Evolutionary conservation across 176 grass and related monocot species (phyloP).

Genomic region (barley (Hordeum vulgare)): DNA sequence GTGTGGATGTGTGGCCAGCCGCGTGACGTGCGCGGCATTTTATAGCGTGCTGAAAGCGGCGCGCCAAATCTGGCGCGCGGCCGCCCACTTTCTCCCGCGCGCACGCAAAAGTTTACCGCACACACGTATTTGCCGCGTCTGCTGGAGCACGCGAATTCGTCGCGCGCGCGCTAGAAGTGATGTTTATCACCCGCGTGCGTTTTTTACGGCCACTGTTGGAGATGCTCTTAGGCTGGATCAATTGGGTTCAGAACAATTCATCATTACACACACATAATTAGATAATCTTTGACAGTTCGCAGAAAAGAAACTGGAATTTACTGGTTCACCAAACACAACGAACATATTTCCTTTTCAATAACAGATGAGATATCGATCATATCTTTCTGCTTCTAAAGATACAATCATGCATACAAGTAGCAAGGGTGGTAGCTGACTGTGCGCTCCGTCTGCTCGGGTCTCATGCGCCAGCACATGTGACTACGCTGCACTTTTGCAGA

Average conservation of each 20-base stretch:
- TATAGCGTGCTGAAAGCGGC: too few relatives aligned
- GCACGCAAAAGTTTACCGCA: too few relatives aligned
- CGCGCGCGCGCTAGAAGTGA: too few relatives aligned
- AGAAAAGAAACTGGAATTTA: not conserved
- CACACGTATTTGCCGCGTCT: too few relatives aligned
- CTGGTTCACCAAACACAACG: not conserved
- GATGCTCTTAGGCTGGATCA: not conserved
- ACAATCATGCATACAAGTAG: not conserved
- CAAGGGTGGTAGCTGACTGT: not conserved
- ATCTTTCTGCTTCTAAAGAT: not conserved
- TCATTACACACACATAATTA: not conserved
- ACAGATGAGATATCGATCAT: not conserved
- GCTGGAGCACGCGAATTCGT: too few relatives aligned
- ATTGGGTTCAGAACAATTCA: not conserved
- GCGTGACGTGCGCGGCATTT: too few relatives aligned
- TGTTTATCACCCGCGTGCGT: too few relatives aligned
- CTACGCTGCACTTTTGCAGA: slow-evolving; percentile 25
- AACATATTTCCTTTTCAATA: not conserved
- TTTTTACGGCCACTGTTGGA: too few relatives aligned
- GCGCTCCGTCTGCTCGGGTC: not conserved
- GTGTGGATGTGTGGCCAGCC: too few relatives aligned
- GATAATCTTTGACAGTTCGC: not conserved
- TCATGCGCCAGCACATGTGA: slow-evolving; percentile 17
- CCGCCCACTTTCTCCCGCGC: too few relatives aligned
- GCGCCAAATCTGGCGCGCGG: too few relatives aligned